phyloP scores from a whole-genome alignment of 2,329 filamentous ascomycete species.

The Phaeoacremonium minimum region DNA sequence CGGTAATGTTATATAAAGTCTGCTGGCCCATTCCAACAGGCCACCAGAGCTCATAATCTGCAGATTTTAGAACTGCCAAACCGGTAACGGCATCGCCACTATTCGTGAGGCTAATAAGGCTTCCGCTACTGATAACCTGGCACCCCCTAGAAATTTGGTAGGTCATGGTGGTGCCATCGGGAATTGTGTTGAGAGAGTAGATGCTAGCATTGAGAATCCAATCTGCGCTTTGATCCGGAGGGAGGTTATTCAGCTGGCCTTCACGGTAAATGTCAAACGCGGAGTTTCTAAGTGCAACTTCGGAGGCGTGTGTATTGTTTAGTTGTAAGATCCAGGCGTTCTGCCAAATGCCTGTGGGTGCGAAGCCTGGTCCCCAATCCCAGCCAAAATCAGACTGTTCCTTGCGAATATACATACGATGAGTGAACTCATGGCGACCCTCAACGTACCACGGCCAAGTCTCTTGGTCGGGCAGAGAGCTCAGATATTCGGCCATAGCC shows the following conservation, averaged over 20 bases:
- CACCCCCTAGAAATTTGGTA: slow-evolving; percentile 38
- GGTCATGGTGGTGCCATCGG: slow-evolving; percentile 31
- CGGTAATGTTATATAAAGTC: slow-evolving; percentile 50
- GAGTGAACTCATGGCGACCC: slow-evolving; percentile 43
- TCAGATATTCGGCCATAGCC: slow-evolving; percentile 47
- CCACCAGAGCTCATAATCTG: slow-evolving; percentile 55
- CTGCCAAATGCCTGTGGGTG: slow-evolving; percentile 60
- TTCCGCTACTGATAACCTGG: slow-evolving; percentile 27
- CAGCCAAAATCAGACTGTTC: slow-evolving; percentile 62
- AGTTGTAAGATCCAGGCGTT: slow-evolving; percentile 54
- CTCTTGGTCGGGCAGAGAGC: slow-evolving; percentile 41
- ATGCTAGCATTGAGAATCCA: slow-evolving; percentile 60
- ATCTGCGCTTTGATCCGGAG: slow-evolving; percentile 49
- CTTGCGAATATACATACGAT: slow-evolving; percentile 54
- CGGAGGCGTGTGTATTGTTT: slow-evolving; percentile 19
- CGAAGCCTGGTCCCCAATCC: slow-evolving; percentile 60
- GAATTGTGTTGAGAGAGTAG: slow-evolving; percentile 47
- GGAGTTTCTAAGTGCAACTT: slow-evolving; percentile 35
- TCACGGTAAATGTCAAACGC: slow-evolving; percentile 53
- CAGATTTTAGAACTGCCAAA: slow-evolving; percentile 32
- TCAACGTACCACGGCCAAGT: slow-evolving; percentile 47
- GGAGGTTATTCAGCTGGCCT: slow-evolving; percentile 53
- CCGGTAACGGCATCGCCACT: slow-evolving; percentile 43
- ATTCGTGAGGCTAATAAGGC: slow-evolving; percentile 31
- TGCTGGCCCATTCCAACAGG: slow-evolving; percentile 52